Base-by-base conservation (phyloP, 164 flowering plant species). In the Vitis rotundifolia region DNA sequence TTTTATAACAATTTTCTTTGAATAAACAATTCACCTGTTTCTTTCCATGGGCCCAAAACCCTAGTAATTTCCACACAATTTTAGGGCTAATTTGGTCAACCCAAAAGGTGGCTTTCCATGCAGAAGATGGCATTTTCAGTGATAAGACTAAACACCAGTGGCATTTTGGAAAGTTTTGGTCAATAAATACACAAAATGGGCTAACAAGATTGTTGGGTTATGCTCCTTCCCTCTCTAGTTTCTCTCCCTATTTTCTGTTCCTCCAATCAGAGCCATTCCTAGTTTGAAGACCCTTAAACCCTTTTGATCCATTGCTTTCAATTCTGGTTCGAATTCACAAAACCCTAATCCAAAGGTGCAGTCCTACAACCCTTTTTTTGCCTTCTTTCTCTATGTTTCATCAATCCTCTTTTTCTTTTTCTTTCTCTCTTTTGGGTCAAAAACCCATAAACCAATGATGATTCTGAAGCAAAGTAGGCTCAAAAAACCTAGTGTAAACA, bases 51-150 rank as follows among this genome's bases (percentile, higher is more conserved):
- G 2, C 57, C 68, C 50, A 49, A 66, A 3, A 66, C 16, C 49
- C 13, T 50, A 29, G 69, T 54, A 54, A 54, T 66, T 66, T 54
- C 8, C 6, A 14, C 48, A 31, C 69, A 57, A 12, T 3, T 11
- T 51, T 13, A 29, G 61, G 61, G 69, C 11, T 19, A 67, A 61
- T 67, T 67, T 53, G 18, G 68, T 64, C 57, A 64, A 50, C n/a
- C 15, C 12, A 53, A 9, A 19, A 53, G 26, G n/a, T 13, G 56
- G n/a, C n/a, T 14, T 2, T n/a, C 11, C 11, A 9, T 22, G 19
- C 11, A 15, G n/a, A 8, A 12, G 28, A 26, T 59, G 37, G 37
- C 61, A 26, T 22, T 59, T 26, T 2, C 37, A 37, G 31, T 59
- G 19, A 59, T 59, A 59, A 22, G 2, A 9, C 8, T 3, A 37